A percentile compares a stretch with the other conserved stretches of the same genome.
Conservation (phyloP, 2,329 filamentous ascomycete species). For the Botryotinia convoluta region DNA sequence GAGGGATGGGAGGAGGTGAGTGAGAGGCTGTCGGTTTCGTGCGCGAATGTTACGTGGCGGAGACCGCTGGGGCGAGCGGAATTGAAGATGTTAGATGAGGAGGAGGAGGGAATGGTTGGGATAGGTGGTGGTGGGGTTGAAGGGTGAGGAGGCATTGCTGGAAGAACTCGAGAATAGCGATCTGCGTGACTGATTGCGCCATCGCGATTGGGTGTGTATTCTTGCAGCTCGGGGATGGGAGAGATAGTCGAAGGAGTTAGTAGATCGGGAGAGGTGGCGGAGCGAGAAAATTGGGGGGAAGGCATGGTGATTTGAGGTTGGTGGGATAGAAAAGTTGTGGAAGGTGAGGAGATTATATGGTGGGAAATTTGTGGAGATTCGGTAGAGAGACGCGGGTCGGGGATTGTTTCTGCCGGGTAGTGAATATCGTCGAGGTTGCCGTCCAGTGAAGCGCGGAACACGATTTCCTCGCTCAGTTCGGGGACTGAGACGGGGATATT, state of each 20-base stretch:
- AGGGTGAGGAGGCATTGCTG: background rate
- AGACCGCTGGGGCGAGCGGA: background rate
- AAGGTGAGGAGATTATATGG: background rate
- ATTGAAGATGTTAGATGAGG: background rate
- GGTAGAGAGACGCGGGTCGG: background rate
- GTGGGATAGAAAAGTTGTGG: too few species aligned
- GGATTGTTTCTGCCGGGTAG: background rate
- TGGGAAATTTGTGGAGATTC: rapidly evolving
- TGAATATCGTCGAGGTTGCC: background rate
- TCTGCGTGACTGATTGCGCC: constrained; percentile 4
- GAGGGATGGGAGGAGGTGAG: background rate
- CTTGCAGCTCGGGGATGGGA: rapidly evolving
- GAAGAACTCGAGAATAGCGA: background rate
- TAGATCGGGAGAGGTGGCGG: background rate
- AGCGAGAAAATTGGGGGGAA: background rate
- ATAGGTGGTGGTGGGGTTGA: background rate
- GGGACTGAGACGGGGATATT: background rate
- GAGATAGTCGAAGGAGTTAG: background rate
- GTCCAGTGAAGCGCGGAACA: background rate
- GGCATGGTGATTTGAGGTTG: background rate
- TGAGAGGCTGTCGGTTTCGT: background rate
- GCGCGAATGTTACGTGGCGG: background rate
- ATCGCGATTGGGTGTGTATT: background rate
- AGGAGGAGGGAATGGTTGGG: background rate
- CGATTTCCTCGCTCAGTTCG: background rate